Percentiles rank a stretch among this genome's conserved stretches.
Evolutionary conservation across 768 basidiomycete genomes (phyloP).

Genomic region (Leccinum imitatum): DNA sequence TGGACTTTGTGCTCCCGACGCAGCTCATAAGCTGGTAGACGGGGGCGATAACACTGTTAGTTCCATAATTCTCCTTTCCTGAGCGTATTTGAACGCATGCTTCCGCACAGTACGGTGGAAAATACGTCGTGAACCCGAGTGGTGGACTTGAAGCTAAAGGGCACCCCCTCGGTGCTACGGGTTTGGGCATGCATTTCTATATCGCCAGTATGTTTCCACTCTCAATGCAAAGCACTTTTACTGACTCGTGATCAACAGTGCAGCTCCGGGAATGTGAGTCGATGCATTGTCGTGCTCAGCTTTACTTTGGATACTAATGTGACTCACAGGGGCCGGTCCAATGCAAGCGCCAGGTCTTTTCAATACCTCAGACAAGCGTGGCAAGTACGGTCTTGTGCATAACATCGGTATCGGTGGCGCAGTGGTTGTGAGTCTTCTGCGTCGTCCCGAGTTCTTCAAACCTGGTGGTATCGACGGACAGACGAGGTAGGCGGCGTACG

Average conservation of each 20-base stretch:
- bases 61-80: not conserved
- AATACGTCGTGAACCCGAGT: conserved; percentile 81
- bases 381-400: conserved; percentile 80
- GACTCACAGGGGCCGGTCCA: conserved; percentile 67
- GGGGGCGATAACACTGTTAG: conserved; percentile 75
- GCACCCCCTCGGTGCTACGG: conserved; percentile 84
- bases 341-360: conserved; percentile 81
- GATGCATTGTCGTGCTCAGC: not conserved
- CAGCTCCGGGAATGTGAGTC: conserved; percentile 65
- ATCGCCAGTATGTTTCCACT: conserved; percentile 58
- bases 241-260: conserved; percentile 42
- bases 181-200: conserved; percentile 86
- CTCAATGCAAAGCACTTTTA: not conserved
- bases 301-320: conserved; percentile 41
- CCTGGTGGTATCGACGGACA: conserved; percentile 67
- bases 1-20: conserved; percentile 62
- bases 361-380: conserved; percentile 56
- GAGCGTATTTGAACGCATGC: not conserved
- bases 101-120: conserved; percentile 66
- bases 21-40: conserved; percentile 75
- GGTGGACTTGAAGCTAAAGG: conserved; percentile 90
- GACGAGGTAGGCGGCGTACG: conserved; percentile 45
- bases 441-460: conserved; percentile 75
- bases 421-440: conserved; percentile 71
- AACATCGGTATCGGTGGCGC: conserved; percentile 84